Conservation (phyloP, 2,329 filamentous ascomycete genomes). For the Colletotrichum theobromicola region DNA sequence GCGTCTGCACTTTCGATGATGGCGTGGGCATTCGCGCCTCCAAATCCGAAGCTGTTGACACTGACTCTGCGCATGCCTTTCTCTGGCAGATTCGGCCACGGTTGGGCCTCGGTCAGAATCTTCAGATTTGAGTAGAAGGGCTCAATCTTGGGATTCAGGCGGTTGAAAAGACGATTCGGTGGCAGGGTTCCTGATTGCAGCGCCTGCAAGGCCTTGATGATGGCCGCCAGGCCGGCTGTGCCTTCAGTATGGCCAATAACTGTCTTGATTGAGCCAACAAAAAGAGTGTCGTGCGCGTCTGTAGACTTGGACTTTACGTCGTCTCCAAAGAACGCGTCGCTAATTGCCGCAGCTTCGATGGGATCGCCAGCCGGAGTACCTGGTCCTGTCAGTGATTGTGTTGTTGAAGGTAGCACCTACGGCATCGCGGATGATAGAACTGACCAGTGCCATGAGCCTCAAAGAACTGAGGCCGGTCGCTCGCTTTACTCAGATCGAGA, state of each 20-base stretch:
- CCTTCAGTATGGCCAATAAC: slow-evolving; percentile 33
- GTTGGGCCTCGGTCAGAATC: slow-evolving; percentile 1
- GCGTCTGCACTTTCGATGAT: slow-evolving; percentile 31
- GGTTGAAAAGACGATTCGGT: slow-evolving; percentile 35
- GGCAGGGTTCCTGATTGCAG: slow-evolving; percentile 27
- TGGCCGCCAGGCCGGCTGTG: slow-evolving; percentile 28
- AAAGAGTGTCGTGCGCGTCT: slow-evolving; percentile 26
- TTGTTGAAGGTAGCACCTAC: accelerated
- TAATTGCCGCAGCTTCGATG: slow-evolving; percentile 35
- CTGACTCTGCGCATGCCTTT: background rate
- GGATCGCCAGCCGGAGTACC: slow-evolving; percentile 41
- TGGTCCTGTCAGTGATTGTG: background rate
- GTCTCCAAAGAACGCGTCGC: background rate
- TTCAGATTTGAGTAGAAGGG: slow-evolving; percentile 27
- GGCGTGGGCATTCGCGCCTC: slow-evolving; percentile 48
- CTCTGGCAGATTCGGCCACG: slow-evolving; percentile 20
- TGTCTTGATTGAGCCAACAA: slow-evolving; percentile 33
- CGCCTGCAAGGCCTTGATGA: slow-evolving; percentile 28
- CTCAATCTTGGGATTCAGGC: slow-evolving; percentile 30
- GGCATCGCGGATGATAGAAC: background rate
- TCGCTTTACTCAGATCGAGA: slow-evolving; percentile 4
- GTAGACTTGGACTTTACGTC: background rate
- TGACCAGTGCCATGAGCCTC: slow-evolving; percentile 41
- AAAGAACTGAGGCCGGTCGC: slow-evolving; percentile 20
- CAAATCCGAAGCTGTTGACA: slow-evolving; percentile 44